A percentile compares a stretch with the other conserved stretches of the same genome.
These are phyloP conservation scores for Lotus japonicus DNA, from an alignment of 306 rosid species.

Conservation along the genomic window DNA sequence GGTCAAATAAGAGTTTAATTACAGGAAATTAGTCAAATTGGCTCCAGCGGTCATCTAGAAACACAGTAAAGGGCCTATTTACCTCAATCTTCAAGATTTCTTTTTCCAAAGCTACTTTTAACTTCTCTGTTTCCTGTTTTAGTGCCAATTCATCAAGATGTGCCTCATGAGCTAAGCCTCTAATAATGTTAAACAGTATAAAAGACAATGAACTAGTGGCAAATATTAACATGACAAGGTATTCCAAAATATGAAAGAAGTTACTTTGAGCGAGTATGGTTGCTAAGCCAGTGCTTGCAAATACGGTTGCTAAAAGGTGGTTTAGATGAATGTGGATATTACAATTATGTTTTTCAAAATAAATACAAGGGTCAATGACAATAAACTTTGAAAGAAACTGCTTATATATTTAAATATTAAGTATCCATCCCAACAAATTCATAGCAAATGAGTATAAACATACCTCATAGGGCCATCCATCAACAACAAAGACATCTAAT, in stretches of 20 bases:
- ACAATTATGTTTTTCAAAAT: neutral
- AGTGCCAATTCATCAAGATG: slow-evolving; percentile 27
- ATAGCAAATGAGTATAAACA: slow-evolving; percentile 9
- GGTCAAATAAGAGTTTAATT: neutral
- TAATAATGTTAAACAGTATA: slow-evolving; percentile 1
- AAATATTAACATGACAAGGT: neutral
- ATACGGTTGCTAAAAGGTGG: neutral
- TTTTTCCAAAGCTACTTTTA: slow-evolving; percentile 58
- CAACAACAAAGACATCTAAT: slow-evolving; percentile 97
- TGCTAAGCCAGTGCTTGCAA: neutral
- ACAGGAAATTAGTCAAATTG: slow-evolving; percentile 9
- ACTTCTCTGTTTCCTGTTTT: slow-evolving; percentile 78
- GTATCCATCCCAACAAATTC: slow-evolving; percentile 4
- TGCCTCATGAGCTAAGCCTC: slow-evolving; percentile 5
- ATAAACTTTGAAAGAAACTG: neutral
- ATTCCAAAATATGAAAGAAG: slow-evolving; percentile 11
- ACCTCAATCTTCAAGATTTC: slow-evolving; percentile 75
- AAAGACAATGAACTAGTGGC: neutral
- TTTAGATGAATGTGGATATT: slow-evolving; percentile 1
- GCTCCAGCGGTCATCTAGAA: slow-evolving; percentile 1
- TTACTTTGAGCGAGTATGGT: slow-evolving; percentile 7
- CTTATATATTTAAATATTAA: neutral
- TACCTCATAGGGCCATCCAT: slow-evolving; percentile 99
- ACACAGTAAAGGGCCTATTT: slow-evolving; percentile 14
- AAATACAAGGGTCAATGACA: neutral